A percentile compares a stretch with the other conserved stretches of the same genome.
Evolutionary conservation across 148 eudicot species (phyloP).

Genomic region (Nepenthes gracilis): DNA sequence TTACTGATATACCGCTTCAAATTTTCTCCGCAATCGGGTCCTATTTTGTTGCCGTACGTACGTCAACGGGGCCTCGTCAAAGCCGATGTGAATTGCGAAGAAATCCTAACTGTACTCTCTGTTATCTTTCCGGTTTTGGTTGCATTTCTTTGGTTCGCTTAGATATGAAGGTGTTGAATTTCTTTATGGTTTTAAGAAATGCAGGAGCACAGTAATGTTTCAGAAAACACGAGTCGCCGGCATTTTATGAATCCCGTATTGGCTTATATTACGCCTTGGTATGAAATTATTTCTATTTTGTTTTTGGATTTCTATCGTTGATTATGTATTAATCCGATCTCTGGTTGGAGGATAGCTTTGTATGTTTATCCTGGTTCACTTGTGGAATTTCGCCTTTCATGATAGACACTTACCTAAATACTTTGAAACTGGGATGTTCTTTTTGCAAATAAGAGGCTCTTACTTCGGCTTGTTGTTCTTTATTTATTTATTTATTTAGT

Average conservation of each 20-base stretch:
- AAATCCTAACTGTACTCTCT: slow-evolving; percentile 46
- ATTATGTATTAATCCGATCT: neutral
- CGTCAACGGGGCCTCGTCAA: slow-evolving; percentile 30
- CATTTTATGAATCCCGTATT: slow-evolving; percentile 57
- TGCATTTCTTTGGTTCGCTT: neutral
- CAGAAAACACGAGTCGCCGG: slow-evolving; percentile 39
- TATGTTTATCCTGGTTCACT: no score
- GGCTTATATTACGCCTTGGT: slow-evolving; percentile 97
- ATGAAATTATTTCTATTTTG: slow-evolving; percentile 5
- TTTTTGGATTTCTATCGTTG: neutral
- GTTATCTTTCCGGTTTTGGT: neutral
- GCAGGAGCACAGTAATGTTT: slow-evolving; percentile 67
- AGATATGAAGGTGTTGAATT: slow-evolving; percentile 3
- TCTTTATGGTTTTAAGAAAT: slow-evolving; percentile 15
- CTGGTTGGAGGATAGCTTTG: neutral
- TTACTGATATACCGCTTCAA: neutral
- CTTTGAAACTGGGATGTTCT: no score
- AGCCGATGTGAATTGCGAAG: slow-evolving; percentile 30
- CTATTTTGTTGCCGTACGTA: neutral
- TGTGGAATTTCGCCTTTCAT: no score
- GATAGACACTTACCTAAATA: no score
- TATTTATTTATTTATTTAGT: no score
- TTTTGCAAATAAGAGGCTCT: no score
- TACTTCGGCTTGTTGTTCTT: no score
- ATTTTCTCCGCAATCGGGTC: neutral